These are phyloP conservation scores for Datura wrightii DNA, from an alignment of 257 asterid genomes.

Conservation along the genomic window DNA sequence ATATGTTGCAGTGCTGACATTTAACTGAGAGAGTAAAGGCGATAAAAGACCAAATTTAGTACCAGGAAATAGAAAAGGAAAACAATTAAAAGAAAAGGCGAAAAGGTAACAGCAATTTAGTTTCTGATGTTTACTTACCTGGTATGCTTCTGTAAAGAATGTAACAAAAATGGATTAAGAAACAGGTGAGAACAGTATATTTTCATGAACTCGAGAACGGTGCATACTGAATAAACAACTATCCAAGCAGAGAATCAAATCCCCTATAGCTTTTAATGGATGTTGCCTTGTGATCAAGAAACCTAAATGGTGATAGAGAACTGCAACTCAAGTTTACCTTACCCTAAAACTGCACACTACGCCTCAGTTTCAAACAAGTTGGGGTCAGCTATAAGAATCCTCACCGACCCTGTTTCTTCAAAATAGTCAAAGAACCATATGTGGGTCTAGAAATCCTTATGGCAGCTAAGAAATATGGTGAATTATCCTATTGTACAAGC, in stretches of 20 bases:
- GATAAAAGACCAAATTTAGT: not conserved
- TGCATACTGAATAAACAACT: not conserved
- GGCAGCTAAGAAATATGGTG: not conserved
- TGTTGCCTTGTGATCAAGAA: conserved; percentile 14
- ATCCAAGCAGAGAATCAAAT: conserved; percentile 4
- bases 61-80: not conserved
- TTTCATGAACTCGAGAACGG: not conserved
- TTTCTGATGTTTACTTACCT: not conserved
- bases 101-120: not conserved
- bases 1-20: not conserved
- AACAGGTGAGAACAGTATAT: not conserved
- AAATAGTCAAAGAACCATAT: not conserved
- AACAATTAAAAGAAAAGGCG: not conserved
- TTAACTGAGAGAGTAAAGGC: not conserved
- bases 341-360: not conserved
- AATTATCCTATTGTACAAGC: conserved; percentile 24
- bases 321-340: conserved; percentile 11
- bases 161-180: not conserved
- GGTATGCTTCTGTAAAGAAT: not conserved
- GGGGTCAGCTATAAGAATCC: not conserved
- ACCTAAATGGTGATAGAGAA: not conserved
- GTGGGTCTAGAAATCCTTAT: conserved; percentile 9
- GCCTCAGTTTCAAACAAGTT: not conserved
- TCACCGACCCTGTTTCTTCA: not conserved
- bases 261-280: not conserved